Percentiles rank a stretch among this genome's conserved stretches.
Conservation (phyloP, 345 rosid genomes). For the Anacardium occidentale region DNA sequence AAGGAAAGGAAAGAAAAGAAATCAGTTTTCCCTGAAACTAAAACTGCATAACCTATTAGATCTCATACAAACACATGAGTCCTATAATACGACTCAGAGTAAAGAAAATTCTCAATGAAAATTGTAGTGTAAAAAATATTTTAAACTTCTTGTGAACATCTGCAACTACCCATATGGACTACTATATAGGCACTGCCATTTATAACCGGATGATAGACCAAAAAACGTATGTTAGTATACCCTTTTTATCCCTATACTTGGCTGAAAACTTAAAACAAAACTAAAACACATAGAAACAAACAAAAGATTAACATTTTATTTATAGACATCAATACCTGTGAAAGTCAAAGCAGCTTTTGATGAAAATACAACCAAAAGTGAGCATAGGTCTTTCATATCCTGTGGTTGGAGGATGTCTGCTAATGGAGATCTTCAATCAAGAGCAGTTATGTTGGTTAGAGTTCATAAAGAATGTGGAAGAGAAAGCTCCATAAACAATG, state of each 20-base stretch:
- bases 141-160: neutral
- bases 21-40: neutral
- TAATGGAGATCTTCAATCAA: constrained; percentile 55
- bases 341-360: constrained; percentile 39
- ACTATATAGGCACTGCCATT: neutral
- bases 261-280: neutral
- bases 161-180: neutral
- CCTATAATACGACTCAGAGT: neutral
- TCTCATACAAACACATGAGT: neutral
- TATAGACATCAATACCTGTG: constrained; percentile 41
- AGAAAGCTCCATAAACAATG: neutral
- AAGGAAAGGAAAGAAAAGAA: neutral
- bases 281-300: constrained; percentile 20
- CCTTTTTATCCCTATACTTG: constrained; percentile 6
- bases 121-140: neutral
- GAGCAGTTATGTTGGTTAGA: constrained; percentile 28
- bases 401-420: constrained; percentile 50
- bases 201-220: neutral
- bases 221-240: neutral
- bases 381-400: constrained; percentile 57
- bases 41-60: neutral
- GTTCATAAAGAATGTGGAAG: neutral
- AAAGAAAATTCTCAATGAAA: neutral
- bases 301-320: neutral
- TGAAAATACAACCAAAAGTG: constrained; percentile 52